These are phyloP conservation scores for Venturia oleaginea DNA, from an alignment of 2,329 filamentous ascomycete species.

Conservation along the genomic window DNA sequence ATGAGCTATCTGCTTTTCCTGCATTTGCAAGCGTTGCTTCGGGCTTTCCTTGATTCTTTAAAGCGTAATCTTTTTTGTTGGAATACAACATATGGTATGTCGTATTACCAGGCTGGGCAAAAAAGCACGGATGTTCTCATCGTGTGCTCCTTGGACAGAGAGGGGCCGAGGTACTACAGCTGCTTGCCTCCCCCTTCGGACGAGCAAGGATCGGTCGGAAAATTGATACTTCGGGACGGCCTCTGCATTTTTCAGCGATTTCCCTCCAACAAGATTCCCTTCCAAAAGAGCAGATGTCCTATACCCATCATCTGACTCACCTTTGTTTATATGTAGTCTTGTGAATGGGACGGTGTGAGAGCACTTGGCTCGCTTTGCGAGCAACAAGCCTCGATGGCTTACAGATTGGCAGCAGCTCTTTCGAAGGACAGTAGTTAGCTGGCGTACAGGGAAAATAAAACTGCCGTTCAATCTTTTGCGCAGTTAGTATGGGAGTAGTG, in stretches of 20 bases:
- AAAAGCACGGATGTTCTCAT: constrained; percentile 3
- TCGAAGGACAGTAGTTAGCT: constrained; percentile 7
- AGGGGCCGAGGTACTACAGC: neutral
- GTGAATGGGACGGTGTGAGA: neutral
- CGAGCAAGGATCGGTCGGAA: constrained; percentile 1
- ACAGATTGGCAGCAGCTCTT: constrained; percentile 7
- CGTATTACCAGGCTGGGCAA: neutral
- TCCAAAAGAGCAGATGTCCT: neutral
- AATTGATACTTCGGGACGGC: neutral
- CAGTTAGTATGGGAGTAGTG: neutral
- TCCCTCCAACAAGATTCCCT: neutral
- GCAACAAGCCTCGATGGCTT: constrained; percentile 10
- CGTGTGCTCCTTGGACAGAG: neutral
- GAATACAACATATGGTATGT: constrained; percentile 9
- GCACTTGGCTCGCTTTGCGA: constrained; percentile 4
- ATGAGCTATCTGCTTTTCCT: constrained; percentile 10
- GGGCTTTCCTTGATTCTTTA: constrained; percentile 6
- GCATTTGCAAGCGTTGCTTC: constrained; percentile 13
- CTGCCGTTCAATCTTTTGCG: constrained; percentile 10
- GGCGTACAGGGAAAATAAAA: constrained; percentile 7
- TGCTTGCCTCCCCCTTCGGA: neutral
- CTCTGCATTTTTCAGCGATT: neutral
- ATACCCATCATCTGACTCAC: constrained; percentile 10
- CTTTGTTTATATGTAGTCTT: constrained; percentile 6
- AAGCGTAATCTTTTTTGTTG: constrained; percentile 11